A percentile compares a stretch with the other conserved stretches of the same genome.
Evolutionary conservation across 805 yeast species (phyloP).

Genomic region (Lachancea lanzarotensis): DNA sequence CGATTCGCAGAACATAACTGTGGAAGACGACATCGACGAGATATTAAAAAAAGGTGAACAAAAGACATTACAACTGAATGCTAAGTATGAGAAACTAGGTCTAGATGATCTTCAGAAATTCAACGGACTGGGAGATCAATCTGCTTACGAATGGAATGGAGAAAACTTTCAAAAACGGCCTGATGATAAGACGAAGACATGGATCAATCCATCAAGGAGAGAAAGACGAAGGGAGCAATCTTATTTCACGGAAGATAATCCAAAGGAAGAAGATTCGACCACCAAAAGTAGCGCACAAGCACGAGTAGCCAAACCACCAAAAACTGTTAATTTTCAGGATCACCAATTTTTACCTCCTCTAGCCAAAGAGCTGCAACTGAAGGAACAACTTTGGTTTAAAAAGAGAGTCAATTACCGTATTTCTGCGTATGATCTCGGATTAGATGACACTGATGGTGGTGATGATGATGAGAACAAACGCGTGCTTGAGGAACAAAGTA

Average conservation of each 20-base stretch:
- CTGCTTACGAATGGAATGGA: constrained; percentile 97
- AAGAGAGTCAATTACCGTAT: constrained; percentile 54
- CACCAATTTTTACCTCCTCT: constrained; percentile 65
- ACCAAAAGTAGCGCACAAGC: constrained; percentile 37
- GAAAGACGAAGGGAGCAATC: constrained; percentile 68
- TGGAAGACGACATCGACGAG: constrained; percentile 68
- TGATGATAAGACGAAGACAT: constrained; percentile 38
- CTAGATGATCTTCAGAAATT: constrained; percentile 90
- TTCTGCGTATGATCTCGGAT: constrained; percentile 48
- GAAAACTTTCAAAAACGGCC: constrained; percentile 44
- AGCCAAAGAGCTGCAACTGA: constrained; percentile 46
- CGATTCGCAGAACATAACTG: constrained; percentile 26
- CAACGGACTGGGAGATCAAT: constrained; percentile 61
- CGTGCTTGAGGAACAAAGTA: constrained; percentile 42
- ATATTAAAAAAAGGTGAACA: constrained; percentile 76
- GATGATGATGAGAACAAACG: constrained; percentile 12
- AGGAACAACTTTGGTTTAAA: constrained; percentile 60
- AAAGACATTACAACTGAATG: constrained; percentile 71
- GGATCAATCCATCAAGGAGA: constrained; percentile 62
- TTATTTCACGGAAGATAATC: constrained; percentile 69
- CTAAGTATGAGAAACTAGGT: constrained; percentile 78
- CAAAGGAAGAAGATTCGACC: constrained; percentile 53
- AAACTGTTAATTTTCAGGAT: constrained; percentile 56
- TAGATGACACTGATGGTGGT: constrained; percentile 16
- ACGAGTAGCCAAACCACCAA: constrained; percentile 53